Percentiles rank a stretch among this genome's conserved stretches.
Evolutionary conservation across 768 basidiomycete species (phyloP).

Genomic region (Asterophora parasitica): DNA sequence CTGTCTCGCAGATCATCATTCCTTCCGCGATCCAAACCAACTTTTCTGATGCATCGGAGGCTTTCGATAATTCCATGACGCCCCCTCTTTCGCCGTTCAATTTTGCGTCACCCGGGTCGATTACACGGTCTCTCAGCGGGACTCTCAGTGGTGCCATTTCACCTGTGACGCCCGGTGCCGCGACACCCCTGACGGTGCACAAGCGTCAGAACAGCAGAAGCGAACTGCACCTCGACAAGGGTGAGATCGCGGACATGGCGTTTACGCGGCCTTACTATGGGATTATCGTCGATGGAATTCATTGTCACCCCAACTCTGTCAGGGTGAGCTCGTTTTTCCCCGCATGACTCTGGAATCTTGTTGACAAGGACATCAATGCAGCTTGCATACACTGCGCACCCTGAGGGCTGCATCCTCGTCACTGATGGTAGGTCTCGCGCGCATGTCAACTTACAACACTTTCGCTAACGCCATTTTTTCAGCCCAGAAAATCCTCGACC

Average conservation of each 20-base stretch:
- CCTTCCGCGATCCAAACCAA: slow-evolving; percentile 8
- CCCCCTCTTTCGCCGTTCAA: slow-evolving; percentile 48
- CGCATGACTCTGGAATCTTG: neutral
- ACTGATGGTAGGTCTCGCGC: slow-evolving; percentile 64
- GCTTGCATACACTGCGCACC: slow-evolving; percentile 80
- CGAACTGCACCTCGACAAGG: slow-evolving; percentile 42
- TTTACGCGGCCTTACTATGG: slow-evolving; percentile 78
- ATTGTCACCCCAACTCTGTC: slow-evolving; percentile 88
- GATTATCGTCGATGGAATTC: slow-evolving; percentile 87
- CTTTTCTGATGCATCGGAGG: slow-evolving; percentile 42
- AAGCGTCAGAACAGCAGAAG: slow-evolving; percentile 25
- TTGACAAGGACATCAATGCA: slow-evolving; percentile 21
- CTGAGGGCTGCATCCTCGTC: slow-evolving; percentile 83
- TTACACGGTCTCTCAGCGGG: slow-evolving; percentile 16
- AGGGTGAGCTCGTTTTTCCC: slow-evolving; percentile 43
- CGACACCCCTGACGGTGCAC: slow-evolving; percentile 16
- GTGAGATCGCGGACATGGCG: slow-evolving; percentile 46
- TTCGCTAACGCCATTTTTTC: slow-evolving; percentile 2
- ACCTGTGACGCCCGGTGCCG: neutral
- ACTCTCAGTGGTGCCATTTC: too few species aligned
- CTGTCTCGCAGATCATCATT: too few species aligned
- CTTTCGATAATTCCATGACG: slow-evolving; percentile 53
- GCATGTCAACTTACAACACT: neutral
- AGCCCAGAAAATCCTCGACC: slow-evolving; percentile 88
- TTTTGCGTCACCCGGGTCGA: slow-evolving; percentile 11